Conservation (phyloP, 2,329 filamentous ascomycete species). For the Aspergillus sp. region DNA sequence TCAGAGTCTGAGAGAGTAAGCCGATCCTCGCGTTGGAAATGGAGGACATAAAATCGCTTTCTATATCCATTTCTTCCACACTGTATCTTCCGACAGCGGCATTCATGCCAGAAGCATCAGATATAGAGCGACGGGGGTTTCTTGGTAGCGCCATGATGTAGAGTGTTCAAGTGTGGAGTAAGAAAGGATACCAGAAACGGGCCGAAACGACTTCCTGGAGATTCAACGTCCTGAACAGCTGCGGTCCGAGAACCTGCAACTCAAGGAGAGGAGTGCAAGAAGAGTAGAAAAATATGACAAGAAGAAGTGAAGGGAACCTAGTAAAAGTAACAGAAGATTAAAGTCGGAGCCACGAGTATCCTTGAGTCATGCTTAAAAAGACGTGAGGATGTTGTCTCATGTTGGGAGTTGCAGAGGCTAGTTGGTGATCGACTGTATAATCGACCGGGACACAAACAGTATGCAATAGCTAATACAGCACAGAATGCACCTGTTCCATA, state of each 20-base stretch:
- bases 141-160: conserved; percentile 10
- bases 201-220: too few species aligned
- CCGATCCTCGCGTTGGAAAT: conserved; percentile 57
- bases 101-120: background rate
- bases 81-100: conserved; percentile 1
- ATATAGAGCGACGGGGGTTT: conserved; percentile 1
- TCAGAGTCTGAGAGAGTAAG: conserved; percentile 72
- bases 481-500: background rate
- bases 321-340: conserved; percentile 4
- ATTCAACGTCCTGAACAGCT: too few species aligned
- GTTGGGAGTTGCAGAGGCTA: conserved; percentile 2
- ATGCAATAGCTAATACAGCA: background rate
- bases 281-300: too few species aligned
- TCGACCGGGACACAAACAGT: background rate
- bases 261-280: too few species aligned
- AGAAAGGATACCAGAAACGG: background rate
- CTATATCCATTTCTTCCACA: conserved; percentile 15
- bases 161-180: background rate
- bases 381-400: conserved; percentile 10
- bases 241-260: too few species aligned
- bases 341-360: background rate
- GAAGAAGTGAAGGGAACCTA: background rate
- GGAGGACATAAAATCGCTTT: conserved; percentile 5
- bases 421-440: background rate
- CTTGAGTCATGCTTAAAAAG: conserved; percentile 10